Base-by-base conservation (phyloP, 352 stramenopile species). In the Globisporangium nodosum region DNA sequence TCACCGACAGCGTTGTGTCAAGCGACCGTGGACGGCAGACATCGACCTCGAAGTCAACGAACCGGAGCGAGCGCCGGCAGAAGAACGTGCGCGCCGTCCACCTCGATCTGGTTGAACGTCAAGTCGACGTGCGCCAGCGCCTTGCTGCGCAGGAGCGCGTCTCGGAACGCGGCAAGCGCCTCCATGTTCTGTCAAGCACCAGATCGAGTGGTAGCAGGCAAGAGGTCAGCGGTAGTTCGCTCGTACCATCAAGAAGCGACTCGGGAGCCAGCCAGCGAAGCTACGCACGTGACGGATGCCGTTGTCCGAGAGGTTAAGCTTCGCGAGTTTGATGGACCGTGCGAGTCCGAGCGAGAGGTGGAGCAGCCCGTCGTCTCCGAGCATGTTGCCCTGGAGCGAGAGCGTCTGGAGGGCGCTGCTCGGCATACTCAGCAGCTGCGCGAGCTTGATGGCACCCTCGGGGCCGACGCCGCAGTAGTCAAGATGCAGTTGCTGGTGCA, bases 261-360 rank as follows among this genome's bases (percentile, higher is more conserved):
- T 42, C 35, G 8, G 35, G 8, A 5, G 35, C 11, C 24, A 27
- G 2, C 24, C 24, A 37, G 47, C 24, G 8, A 20, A n/a, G 49
- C 30, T 20, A 58, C 66, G 24, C 68, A 87, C 84, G 49, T 90
- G 82, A 30, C 81, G 81, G 52, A 92, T 89, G 48, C 66, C 78
- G 45, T 93, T 93, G 69, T 93, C 84, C 8, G 81, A 80, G 33
- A 93, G 65, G 40, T 90, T 92, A 21, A 93, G 68, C 7, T 65
- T 82, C n/a, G 60, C 68, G 18, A 93, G 70, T 18, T 68, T 71
- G 3, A 76, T 74, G 2, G 79, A 73, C 6, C 84, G 71, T 16
- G 76, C 79, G 24, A 93, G 78, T 5, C 84, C 84, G 6, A 88
- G 70, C 9, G 84, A 90, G 45, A 93, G 74, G 49, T 90, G 73